Evolutionary conservation across 108 stramenopile species (phyloP).

Genomic region (Pseudonitzschia pungens): DNA sequence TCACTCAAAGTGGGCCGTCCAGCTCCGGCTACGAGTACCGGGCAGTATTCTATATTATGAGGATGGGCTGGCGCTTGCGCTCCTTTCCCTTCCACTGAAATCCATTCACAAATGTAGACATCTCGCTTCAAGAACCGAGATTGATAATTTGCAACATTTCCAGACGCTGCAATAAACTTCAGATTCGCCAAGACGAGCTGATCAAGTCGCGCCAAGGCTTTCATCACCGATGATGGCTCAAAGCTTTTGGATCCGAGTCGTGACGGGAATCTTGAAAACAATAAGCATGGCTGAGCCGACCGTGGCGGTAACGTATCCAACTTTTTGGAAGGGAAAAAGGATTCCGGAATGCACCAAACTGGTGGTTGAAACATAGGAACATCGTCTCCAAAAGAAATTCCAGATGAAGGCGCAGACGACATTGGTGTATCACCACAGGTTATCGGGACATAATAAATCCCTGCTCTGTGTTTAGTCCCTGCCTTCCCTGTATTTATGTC

Average conservation of each 20-base stretch:
- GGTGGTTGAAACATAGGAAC: conserved; percentile 44
- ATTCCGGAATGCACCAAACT: conserved; percentile 78
- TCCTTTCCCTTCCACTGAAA: conserved; percentile 45
- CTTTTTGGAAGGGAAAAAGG: conserved; percentile 70
- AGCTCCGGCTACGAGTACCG: conserved; percentile 66
- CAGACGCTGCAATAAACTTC: conserved; percentile 31
- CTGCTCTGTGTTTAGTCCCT: conserved; percentile 56
- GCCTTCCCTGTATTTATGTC: conserved; percentile 33
- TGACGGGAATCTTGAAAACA: conserved; percentile 59
- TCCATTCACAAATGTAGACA: conserved; percentile 80
- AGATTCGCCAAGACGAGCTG: conserved; percentile 59
- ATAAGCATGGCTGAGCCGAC: conserved; percentile 63
- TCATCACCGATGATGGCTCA: conserved; percentile 67
- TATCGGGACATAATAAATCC: conserved; percentile 61
- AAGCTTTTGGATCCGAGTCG: conserved; percentile 64
- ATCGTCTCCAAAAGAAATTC: conserved; percentile 5
- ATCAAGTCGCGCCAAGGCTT: conserved; percentile 67
- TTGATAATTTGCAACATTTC: conserved; percentile 28
- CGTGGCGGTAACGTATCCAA: conserved; percentile 78
- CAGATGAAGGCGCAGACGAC: background rate
- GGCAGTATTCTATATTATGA: conserved; percentile 61
- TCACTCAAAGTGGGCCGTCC: conserved; percentile 57
- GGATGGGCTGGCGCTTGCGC: conserved; percentile 26
- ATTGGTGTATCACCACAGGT: conserved; percentile 5
- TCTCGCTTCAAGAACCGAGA: conserved; percentile 61